These are phyloP conservation scores for Solanum appendiculatum DNA, from an alignment of 257 asterid species.

Conservation along the genomic window DNA sequence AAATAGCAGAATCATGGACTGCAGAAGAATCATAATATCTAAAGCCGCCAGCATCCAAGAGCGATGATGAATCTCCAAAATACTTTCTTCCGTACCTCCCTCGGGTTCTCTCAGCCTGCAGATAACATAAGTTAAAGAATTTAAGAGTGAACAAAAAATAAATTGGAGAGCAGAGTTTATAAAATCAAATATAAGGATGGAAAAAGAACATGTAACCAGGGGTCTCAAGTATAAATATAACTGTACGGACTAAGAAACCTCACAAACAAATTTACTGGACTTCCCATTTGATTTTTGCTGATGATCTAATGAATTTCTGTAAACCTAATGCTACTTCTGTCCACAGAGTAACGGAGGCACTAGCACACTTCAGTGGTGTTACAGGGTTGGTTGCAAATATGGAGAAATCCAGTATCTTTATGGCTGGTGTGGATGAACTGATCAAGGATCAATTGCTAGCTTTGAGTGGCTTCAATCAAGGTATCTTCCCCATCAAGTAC, in stretches of 20 bases:
- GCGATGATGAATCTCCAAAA: neutral
- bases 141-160: neutral
- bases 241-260: neutral
- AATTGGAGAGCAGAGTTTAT: neutral
- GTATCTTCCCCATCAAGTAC: no score
- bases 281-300: no score
- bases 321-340: no score
- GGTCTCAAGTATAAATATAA: neutral
- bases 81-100: constrained; percentile 3
- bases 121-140: neutral
- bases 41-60: neutral
- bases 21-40: constrained; percentile 4
- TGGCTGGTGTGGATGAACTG: no score
- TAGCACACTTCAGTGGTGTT: no score
- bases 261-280: no score
- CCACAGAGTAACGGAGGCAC: no score
- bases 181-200: neutral
- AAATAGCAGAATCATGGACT: neutral
- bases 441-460: no score
- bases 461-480: no score
- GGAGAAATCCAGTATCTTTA: no score
- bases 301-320: no score
- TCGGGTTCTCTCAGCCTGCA: constrained; percentile 19
- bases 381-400: no score
- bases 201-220: neutral